Evolutionary conservation across 2,329 filamentous ascomycete genomes (phyloP).

Genomic region (Aschersonia sp.): DNA sequence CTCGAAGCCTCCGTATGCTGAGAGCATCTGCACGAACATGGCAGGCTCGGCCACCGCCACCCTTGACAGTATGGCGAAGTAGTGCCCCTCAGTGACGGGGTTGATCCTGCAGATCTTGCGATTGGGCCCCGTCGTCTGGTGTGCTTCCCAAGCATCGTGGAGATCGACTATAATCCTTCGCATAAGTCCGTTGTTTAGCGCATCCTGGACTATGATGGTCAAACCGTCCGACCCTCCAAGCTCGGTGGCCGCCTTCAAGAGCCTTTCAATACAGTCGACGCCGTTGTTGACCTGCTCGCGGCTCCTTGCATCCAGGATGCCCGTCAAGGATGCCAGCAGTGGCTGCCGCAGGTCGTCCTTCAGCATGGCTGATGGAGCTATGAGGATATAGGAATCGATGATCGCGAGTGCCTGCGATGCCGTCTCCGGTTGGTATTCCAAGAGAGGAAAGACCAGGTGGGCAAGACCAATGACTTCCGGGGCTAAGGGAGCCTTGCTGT

Average conservation of each 20-base stretch:
- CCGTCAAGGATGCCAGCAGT: conserved; percentile 33
- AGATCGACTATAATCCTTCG: conserved; percentile 50
- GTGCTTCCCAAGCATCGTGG: conserved; percentile 55
- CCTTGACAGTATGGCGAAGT: conserved; percentile 69
- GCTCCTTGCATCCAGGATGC: conserved; percentile 34
- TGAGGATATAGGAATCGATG: conserved; percentile 54
- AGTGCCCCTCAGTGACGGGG: conserved; percentile 67
- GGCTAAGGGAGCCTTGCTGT: conserved; percentile 47
- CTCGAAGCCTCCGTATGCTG: conserved; percentile 28
- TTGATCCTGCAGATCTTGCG: conserved; percentile 54
- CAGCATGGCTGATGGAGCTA: conserved; percentile 54
- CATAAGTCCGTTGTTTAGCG: conserved; percentile 49
- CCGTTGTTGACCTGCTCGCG: conserved; percentile 44
- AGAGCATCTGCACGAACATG: conserved; percentile 47
- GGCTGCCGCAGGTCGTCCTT: conserved; percentile 37
- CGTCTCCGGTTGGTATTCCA: conserved; percentile 52
- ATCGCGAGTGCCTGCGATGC: conserved; percentile 48
- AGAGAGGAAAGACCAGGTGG: conserved; percentile 47
- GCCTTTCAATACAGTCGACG: conserved; percentile 46
- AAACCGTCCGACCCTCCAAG: conserved; percentile 48
- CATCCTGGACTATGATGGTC: conserved; percentile 47
- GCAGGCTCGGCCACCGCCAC: conserved; percentile 59
- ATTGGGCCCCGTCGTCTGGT: conserved; percentile 72
- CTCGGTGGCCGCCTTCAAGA: conserved; percentile 47
- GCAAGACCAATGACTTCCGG: conserved; percentile 48